These are phyloP conservation scores for Reutealis trisperma DNA, from an alignment of 345 rosid genomes.

Conservation along the genomic window DNA sequence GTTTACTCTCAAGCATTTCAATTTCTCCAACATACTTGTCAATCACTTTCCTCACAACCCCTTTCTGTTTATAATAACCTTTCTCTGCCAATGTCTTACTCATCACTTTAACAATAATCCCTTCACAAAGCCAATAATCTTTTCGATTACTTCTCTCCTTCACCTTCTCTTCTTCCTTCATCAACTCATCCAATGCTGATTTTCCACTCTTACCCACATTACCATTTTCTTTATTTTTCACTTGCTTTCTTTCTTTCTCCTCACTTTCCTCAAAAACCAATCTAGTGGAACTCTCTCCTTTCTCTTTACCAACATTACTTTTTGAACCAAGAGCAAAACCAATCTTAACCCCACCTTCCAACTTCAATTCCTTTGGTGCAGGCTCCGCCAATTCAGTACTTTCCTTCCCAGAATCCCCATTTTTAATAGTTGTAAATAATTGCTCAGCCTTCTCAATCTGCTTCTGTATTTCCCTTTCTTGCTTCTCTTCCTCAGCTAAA, in stretches of 20 bases:
- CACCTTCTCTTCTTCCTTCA: constrained; percentile 84
- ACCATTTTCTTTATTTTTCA: constrained; percentile 29
- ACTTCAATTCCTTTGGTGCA: constrained; percentile 39
- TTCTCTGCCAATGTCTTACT: constrained; percentile 70
- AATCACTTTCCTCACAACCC: constrained; percentile 75
- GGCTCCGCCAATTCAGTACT: constrained; percentile 8
- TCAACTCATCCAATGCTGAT: constrained; percentile 82
- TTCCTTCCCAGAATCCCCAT: constrained; percentile 20
- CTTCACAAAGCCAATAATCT: constrained; percentile 88
- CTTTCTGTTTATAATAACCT: constrained; percentile 92
- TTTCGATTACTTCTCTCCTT: constrained; percentile 82
- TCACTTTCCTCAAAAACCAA: constrained; percentile 62
- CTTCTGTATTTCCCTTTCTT: constrained; percentile 71
- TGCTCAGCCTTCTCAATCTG: constrained; percentile 83
- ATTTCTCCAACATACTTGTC: constrained; percentile 87
- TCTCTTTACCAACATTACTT: constrained; percentile 41
- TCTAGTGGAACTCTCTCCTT: constrained; percentile 45
- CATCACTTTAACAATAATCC: constrained; percentile 86
- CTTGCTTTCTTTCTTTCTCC: constrained; percentile 36
- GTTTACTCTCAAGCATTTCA: constrained; percentile 81
- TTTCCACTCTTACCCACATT: constrained; percentile 37
- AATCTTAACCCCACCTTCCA: constrained; percentile 64
- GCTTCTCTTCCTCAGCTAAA: constrained; percentile 89
- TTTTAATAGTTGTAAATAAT: constrained; percentile 8
- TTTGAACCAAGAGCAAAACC: constrained; percentile 69